Evolutionary conservation across 108 stramenopile genomes (phyloP), one percentile per base, ranked within the genome.

Genomic region (Licmophora abbreviata): DNA sequence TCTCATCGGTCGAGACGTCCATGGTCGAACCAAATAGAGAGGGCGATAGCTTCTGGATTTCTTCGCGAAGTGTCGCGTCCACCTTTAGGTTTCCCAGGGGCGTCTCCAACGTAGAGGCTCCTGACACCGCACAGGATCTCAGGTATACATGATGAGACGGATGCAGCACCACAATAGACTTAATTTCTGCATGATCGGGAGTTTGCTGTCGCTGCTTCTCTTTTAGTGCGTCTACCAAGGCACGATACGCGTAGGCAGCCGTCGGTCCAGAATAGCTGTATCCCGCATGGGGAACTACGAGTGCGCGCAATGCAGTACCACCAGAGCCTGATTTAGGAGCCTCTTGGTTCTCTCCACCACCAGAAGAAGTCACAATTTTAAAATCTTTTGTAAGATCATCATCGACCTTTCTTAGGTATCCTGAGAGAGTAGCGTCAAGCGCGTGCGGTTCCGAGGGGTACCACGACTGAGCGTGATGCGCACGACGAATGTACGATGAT

Each of bases 101-200:
- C 18, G 89, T 92, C 64, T 78, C 71, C 52, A 68, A 26, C 8
- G 14, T 31, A 9, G 33, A 51, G 18, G 68, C 72, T 46, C 80
- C 83, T 8, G 83, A 85, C 7, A 92, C 61, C 21, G 81, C 83
- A 59, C 81, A 82, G 36, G 79, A 78, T 30, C 87, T 69, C 54
- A 92, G 35, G 48, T 82, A 83, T 0, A 87, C 78, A 66, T 92
- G 85, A 73, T 92, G 89, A 37, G 78, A 74, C 24, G 89, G 85
- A 60, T 92, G 89, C 38, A 92, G 57, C 24, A 79, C 70, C 5
- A 83, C 36, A 49, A 83, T 68, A 22, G 21, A 51, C n/a, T 41
- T 40, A 48, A 65, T 59, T 2, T 2, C 27, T 23, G 54, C 42
- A 0, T 32, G 30, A 14, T 55, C 36, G 1, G 29, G 25, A 4